Conservation (phyloP, 2,329 filamentous ascomycete species). For the Talaromyces funiculosus region DNA sequence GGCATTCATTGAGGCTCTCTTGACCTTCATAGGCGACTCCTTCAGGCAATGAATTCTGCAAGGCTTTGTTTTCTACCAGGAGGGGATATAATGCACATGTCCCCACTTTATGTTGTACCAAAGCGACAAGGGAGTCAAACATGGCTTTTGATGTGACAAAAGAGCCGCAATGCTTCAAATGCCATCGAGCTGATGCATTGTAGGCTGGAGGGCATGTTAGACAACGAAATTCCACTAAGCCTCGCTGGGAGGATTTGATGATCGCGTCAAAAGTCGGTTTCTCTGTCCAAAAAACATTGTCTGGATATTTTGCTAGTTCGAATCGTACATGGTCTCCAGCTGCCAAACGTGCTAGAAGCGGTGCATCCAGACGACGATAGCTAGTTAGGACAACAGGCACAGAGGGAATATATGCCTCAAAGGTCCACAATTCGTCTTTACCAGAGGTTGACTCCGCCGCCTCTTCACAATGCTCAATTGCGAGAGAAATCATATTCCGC, state of each 20-base stretch:
- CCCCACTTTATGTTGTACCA: neutral
- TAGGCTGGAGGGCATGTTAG: slow-evolving; percentile 36
- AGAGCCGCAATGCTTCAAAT: slow-evolving; percentile 34
- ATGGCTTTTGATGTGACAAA: slow-evolving; percentile 33
- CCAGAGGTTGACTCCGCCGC: slow-evolving; percentile 16
- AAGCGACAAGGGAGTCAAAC: neutral
- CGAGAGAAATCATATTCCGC: slow-evolving; percentile 32
- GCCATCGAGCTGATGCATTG: slow-evolving; percentile 35
- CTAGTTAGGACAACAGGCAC: neutral
- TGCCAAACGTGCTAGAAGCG: slow-evolving; percentile 14
- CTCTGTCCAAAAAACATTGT: slow-evolving; percentile 24
- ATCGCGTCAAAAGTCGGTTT: slow-evolving; percentile 37
- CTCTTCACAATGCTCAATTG: slow-evolving; percentile 38
- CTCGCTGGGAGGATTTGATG: slow-evolving; percentile 27
- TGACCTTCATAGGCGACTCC: slow-evolving; percentile 24
- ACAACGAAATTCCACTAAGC: slow-evolving; percentile 31
- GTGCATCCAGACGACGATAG: slow-evolving; percentile 17
- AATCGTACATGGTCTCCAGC: slow-evolving; percentile 32
- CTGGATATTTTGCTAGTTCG: slow-evolving; percentile 27
- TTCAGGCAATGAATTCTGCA: neutral
- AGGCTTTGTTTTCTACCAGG: neutral
- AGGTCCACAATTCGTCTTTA: neutral
- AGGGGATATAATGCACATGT: neutral
- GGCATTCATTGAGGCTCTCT: slow-evolving; percentile 29
- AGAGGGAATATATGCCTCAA: neutral